Percentiles rank a stretch among this genome's conserved stretches.
phyloP scores from a whole-genome alignment of 2,329 filamentous ascomycete species.

The Colletotrichum sp. region DNA sequence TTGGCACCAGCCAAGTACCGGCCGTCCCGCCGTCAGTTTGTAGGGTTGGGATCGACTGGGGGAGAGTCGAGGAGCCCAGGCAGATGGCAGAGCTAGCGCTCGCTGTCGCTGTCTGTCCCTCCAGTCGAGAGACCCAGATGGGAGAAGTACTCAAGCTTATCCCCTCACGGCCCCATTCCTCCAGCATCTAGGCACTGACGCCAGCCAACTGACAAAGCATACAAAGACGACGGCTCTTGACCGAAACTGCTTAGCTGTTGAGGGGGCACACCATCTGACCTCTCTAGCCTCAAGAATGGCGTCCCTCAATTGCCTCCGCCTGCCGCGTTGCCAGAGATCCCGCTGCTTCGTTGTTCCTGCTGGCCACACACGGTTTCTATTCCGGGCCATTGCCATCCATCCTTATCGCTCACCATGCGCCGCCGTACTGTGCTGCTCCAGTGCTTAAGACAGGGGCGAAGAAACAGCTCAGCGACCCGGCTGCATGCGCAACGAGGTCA shows the following conservation, averaged over 20 bases:
- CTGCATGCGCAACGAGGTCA: neutral
- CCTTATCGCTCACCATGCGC: neutral
- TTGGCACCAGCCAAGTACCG: slow-evolving; percentile 6
- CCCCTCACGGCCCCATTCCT: neutral
- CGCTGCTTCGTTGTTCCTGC: neutral
- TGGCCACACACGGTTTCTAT: slow-evolving; percentile 1
- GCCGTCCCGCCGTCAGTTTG: neutral
- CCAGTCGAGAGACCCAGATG: neutral
- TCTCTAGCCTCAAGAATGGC: neutral
- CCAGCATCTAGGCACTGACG: neutral
- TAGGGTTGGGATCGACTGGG: slow-evolving; percentile 1
- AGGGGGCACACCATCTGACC: slow-evolving; percentile 7
- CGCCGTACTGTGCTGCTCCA: neutral
- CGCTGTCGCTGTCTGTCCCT: neutral
- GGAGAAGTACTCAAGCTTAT: neutral
- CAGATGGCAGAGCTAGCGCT: neutral
- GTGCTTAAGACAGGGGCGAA: neutral
- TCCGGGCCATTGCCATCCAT: neutral
- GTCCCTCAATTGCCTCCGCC: neutral
- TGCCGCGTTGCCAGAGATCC: neutral
- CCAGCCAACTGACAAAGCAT: neutral
- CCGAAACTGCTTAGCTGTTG: neutral
- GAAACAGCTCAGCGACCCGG: neutral
- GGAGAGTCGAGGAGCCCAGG: neutral
- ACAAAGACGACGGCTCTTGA: neutral